Conservation (phyloP, 1,284 basidiomycete species). For the Puccinia coronata region DNA sequence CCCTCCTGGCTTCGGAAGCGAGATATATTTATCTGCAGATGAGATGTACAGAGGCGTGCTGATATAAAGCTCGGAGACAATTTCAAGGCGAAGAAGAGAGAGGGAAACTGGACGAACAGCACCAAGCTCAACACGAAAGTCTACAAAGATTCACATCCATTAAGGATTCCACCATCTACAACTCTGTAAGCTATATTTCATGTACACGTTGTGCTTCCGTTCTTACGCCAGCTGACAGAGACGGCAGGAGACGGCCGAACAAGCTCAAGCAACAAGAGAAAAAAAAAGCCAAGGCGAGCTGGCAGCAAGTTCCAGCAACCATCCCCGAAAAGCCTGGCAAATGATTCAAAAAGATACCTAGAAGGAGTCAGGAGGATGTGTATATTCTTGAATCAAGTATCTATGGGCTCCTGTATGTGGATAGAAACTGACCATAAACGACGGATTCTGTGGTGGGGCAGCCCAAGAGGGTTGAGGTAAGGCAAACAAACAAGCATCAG, state of each 20-base stretch:
- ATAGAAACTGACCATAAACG: too few species aligned
- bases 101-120: background rate
- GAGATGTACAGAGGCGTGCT: background rate
- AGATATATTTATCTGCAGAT: background rate
- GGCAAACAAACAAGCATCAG: background rate
- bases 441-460: too few species aligned
- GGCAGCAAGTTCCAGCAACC: background rate
- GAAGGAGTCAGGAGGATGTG: background rate
- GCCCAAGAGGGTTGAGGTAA: too few species aligned
- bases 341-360: background rate
- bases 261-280: background rate
- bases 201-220: too few species aligned
- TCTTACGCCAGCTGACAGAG: too few species aligned
- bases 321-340: background rate
- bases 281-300: background rate
- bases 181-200: too few species aligned
- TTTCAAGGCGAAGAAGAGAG: background rate
- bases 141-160: background rate
- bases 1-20: constrained; percentile 6
- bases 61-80: background rate
- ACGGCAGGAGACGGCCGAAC: too few species aligned
- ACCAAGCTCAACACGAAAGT: background rate
- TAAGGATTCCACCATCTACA: background rate
- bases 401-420: too few species aligned
- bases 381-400: background rate